Evolutionary conservation across 2,329 filamentous ascomycete genomes (phyloP).

Genomic region (Fusarium torreyae): DNA sequence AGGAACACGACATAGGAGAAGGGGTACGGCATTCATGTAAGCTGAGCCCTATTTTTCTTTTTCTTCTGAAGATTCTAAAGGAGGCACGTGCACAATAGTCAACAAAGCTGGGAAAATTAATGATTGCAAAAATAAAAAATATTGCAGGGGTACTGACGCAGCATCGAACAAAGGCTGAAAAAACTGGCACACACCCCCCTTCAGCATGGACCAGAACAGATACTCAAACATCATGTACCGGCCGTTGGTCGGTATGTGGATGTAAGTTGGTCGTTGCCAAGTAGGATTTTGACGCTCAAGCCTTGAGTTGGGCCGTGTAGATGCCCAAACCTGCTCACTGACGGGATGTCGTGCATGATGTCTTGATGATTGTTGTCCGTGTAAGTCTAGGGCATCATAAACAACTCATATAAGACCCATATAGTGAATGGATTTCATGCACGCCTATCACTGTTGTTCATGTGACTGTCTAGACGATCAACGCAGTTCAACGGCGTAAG

Average conservation of each 20-base stretch:
- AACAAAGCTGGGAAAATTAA: slow-evolving; percentile 14
- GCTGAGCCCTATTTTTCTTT: slow-evolving; percentile 19
- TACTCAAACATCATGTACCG: slow-evolving; percentile 38
- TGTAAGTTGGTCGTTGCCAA: slow-evolving; percentile 35
- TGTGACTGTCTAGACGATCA: slow-evolving; percentile 15
- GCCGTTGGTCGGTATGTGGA: slow-evolving; percentile 33
- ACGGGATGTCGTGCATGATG: slow-evolving; percentile 47
- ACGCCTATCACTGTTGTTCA: slow-evolving; percentile 11
- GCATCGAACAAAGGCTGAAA: slow-evolving; percentile 18
- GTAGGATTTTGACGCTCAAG: slow-evolving; percentile 37
- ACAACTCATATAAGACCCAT: slow-evolving; percentile 27
- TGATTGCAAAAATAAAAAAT: slow-evolving; percentile 22
- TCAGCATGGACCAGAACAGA: slow-evolving; percentile 16
- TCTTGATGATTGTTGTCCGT: slow-evolving; percentile 27
- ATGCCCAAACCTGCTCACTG: slow-evolving; percentile 43
- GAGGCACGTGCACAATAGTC: slow-evolving; percentile 38
- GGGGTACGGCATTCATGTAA: slow-evolving; percentile 30
- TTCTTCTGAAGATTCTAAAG: slow-evolving; percentile 10
- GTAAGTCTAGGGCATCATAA: slow-evolving; percentile 14
- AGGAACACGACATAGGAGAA: slow-evolving; percentile 49
- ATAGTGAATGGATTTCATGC: slow-evolving; percentile 21
- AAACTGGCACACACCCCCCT: slow-evolving; percentile 27
- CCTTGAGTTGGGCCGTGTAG: slow-evolving; percentile 44
- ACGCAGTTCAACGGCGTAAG: slow-evolving; percentile 17
- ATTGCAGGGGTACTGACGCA: slow-evolving; percentile 26